Evolutionary conservation across 2,329 filamentous ascomycete species (phyloP).

Genomic region (Ophiostoma montium): DNA sequence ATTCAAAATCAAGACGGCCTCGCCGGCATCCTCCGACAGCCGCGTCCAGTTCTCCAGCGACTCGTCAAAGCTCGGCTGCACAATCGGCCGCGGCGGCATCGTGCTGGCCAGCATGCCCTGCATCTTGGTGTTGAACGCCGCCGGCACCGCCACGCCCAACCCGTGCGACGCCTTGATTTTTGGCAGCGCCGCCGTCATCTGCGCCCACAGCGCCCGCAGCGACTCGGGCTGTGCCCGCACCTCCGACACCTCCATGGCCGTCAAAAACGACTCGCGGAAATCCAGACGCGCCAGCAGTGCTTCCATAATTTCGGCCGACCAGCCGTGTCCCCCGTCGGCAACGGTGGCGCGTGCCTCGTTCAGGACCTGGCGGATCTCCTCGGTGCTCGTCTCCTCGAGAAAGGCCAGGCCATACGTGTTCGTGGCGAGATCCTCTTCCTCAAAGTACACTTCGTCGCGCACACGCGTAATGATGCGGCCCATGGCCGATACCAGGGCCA

Average conservation of each 20-base stretch:
- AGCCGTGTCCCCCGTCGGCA: conserved; percentile 22
- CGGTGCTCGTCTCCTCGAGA: conserved; percentile 46
- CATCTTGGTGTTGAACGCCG: conserved; percentile 80
- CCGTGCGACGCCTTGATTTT: conserved; percentile 44
- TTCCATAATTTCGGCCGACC: conserved; percentile 27
- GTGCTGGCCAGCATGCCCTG: conserved; percentile 88
- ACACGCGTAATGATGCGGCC: conserved; percentile 65
- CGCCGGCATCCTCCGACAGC: conserved; percentile 57
- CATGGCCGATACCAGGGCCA: conserved; percentile 73
- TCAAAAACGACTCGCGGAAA: conserved; percentile 50
- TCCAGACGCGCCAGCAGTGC: conserved; percentile 53
- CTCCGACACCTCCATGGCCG: conserved; percentile 34
- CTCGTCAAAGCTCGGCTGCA: conserved; percentile 59
- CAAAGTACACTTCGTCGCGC: conserved; percentile 75
- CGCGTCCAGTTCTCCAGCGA: conserved; percentile 55
- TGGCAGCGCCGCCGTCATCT: conserved; percentile 36
- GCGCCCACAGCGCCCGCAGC: conserved; percentile 36
- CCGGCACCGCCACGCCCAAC: conserved; percentile 51
- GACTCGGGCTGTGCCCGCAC: conserved; percentile 30
- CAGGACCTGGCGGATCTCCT: conserved; percentile 41
- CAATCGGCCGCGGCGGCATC: conserved; percentile 82
- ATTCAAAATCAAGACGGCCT: conserved; percentile 52
- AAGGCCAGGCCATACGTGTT: conserved; percentile 76
- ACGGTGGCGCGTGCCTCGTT: conserved; percentile 38
- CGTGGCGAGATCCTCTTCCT: conserved; percentile 96